phyloP scores from a whole-genome alignment of 106 monocot species.

The Iris macrosiphon region DNA sequence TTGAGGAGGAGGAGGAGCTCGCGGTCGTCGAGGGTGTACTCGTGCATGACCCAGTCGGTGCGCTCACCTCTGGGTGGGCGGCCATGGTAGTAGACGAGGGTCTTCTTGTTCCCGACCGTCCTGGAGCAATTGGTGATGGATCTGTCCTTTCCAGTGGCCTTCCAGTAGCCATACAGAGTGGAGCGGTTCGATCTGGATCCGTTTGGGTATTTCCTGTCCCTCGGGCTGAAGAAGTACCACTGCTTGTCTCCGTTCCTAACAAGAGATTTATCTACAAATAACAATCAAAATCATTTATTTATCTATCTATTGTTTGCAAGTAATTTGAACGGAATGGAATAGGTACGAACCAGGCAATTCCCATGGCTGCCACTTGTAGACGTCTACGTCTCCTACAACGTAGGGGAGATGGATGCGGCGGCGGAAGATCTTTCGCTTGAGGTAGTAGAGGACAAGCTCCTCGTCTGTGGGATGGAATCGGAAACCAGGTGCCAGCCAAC shows the following conservation, averaged over 20 bases:
- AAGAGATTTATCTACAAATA: constrained; percentile 53
- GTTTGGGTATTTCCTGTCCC: constrained; percentile 87
- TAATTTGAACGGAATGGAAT: background rate
- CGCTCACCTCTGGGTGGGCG: constrained; percentile 74
- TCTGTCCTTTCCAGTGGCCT: constrained; percentile 90
- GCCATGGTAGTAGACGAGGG: constrained; percentile 83
- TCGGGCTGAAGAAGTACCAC: constrained; percentile 90
- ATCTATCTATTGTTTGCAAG: too few relatives aligned
- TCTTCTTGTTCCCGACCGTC: constrained; percentile 78
- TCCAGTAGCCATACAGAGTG: constrained; percentile 79
- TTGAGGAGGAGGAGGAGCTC: constrained; percentile 16
- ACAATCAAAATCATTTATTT: background rate
- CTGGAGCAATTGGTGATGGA: constrained; percentile 43
- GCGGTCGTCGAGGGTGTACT: constrained; percentile 74
- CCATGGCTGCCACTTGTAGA: constrained; percentile 89
- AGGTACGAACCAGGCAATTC: constrained; percentile 64
- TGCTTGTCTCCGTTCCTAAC: constrained; percentile 73
- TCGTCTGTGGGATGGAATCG: constrained; percentile 98
- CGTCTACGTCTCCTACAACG: constrained; percentile 79
- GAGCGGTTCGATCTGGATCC: constrained; percentile 81
- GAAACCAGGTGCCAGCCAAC: constrained; percentile 79
- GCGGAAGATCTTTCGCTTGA: constrained; percentile 82
- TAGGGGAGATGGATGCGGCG: constrained; percentile 27
- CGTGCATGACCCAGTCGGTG: constrained; percentile 95
- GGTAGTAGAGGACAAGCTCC: constrained; percentile 91